phyloP scores from a whole-genome alignment of 768 basidiomycete genomes.

The Harrya chromipes region DNA sequence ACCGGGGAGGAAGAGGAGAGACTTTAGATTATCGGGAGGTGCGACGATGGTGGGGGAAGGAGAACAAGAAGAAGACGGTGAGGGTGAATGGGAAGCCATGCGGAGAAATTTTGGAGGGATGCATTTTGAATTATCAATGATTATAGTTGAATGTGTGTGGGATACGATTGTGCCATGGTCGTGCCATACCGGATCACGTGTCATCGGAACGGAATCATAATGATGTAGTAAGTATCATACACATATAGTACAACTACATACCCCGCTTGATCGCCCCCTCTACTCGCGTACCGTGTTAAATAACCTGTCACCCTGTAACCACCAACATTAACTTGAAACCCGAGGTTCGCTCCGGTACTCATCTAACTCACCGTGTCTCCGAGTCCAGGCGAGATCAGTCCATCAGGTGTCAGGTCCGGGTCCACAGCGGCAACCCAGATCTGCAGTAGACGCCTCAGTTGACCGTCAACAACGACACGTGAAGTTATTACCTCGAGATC shows the following conservation, averaged over 20 bases:
- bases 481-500: constrained; percentile 64
- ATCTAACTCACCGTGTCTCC: constrained; percentile 74
- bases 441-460: constrained; percentile 38
- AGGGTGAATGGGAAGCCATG: constrained; percentile 25
- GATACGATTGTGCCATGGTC: constrained; percentile 31
- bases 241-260: not conserved
- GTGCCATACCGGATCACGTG: constrained; percentile 33
- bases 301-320: constrained; percentile 72
- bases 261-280: not conserved
- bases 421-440: constrained; percentile 89
- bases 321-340: constrained; percentile 1
- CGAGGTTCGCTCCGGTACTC: not conserved
- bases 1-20: constrained; percentile 3
- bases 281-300: constrained; percentile 66
- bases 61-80: constrained; percentile 6
- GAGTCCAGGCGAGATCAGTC: constrained; percentile 85
- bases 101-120: not conserved
- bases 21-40: constrained; percentile 31
- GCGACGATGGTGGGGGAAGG: constrained; percentile 36
- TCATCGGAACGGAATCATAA: not conserved
- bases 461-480: not conserved
- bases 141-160: constrained; percentile 8
- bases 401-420: constrained; percentile 62
- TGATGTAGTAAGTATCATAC: not conserved
- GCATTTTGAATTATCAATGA: not conserved